A percentile compares a stretch with the other conserved stretches of the same genome.
Evolutionary conservation across 345 rosid species (phyloP).

Genomic region (Euphorbia tirucalli): DNA sequence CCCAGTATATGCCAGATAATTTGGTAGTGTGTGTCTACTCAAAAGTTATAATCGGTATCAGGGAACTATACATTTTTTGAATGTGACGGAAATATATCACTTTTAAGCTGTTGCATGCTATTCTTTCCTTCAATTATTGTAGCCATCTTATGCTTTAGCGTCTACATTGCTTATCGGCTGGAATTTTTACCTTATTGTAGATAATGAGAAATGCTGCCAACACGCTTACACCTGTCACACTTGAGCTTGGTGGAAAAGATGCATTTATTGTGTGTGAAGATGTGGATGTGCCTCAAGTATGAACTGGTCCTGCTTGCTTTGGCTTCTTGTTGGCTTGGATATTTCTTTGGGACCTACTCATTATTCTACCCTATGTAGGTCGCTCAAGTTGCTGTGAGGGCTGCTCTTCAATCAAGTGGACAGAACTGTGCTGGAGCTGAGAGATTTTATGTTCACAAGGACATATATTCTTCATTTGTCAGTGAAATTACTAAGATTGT

Average conservation of each 20-base stretch:
- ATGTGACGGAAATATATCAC: background rate
- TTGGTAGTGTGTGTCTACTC: background rate
- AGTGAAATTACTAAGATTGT: constrained; percentile 71
- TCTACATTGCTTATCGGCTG: constrained; percentile 16
- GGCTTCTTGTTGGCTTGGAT: constrained; percentile 11
- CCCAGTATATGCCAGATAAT: no score
- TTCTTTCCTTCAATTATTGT: background rate
- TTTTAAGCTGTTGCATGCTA: background rate
- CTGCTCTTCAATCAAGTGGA: constrained; percentile 90
- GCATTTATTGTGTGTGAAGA: constrained; percentile 92
- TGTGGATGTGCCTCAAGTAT: constrained; percentile 74
- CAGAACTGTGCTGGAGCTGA: constrained; percentile 99
- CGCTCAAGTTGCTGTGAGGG: constrained; percentile 95
- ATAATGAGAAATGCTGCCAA: constrained; percentile 89
- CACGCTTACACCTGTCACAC: constrained; percentile 79
- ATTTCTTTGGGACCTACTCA: constrained; percentile 7
- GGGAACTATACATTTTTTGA: background rate
- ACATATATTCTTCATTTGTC: constrained; percentile 72
- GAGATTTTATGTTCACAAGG: constrained; percentile 89
- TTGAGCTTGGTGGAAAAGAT: constrained; percentile 99
- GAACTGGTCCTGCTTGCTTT: constrained; percentile 17
- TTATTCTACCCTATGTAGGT: constrained; percentile 46
- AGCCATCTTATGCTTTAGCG: background rate
- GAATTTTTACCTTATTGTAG: constrained; percentile 44
- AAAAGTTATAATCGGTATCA: background rate